Evolutionary conservation across 2,329 filamentous ascomycete species (phyloP).

Genomic region (Apiospora arundinis): DNA sequence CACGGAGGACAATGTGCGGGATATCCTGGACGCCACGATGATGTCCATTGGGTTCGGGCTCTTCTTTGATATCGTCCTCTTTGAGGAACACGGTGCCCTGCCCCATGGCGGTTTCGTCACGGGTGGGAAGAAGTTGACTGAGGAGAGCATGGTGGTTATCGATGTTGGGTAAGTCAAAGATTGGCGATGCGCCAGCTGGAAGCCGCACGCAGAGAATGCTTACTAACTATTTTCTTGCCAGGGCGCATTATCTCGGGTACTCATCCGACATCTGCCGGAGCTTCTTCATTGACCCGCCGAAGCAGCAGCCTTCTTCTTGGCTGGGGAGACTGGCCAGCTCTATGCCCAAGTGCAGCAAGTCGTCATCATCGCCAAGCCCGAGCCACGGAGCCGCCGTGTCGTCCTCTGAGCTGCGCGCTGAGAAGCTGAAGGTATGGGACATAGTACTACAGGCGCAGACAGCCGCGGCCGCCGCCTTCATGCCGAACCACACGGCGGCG

Average conservation of each 20-base stretch:
- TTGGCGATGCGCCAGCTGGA: background rate
- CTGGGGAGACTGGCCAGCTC: background rate
- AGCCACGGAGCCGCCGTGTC: background rate
- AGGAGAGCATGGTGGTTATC: conserved; percentile 65
- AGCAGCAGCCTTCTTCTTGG: background rate
- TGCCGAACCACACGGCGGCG: conserved; percentile 59
- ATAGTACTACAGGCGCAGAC: conserved; percentile 68
- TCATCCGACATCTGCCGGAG: conserved; percentile 69
- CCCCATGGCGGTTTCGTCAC: conserved; percentile 61
- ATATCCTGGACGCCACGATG: conserved; percentile 61
- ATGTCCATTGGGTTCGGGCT: conserved; percentile 59
- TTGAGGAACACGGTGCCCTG: conserved; percentile 60
- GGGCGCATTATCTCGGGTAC: conserved; percentile 66
- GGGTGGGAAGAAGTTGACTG: conserved; percentile 55
- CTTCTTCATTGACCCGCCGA: conserved; percentile 56
- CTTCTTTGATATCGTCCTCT: conserved; percentile 70
- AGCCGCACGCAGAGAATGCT: background rate
- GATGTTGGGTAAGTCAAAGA: conserved; percentile 55
- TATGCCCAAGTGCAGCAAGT: background rate
- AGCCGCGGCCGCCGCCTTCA: conserved; percentile 57
- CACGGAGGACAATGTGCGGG: conserved; percentile 63
- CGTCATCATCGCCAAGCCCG: background rate
- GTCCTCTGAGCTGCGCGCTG: conserved; percentile 38
- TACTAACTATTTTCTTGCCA: conserved; percentile 24
- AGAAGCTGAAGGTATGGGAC: conserved; percentile 65